Evolutionary conservation across 306 rosid genomes (phyloP).

Genomic region (Cicer arietinum): DNA sequence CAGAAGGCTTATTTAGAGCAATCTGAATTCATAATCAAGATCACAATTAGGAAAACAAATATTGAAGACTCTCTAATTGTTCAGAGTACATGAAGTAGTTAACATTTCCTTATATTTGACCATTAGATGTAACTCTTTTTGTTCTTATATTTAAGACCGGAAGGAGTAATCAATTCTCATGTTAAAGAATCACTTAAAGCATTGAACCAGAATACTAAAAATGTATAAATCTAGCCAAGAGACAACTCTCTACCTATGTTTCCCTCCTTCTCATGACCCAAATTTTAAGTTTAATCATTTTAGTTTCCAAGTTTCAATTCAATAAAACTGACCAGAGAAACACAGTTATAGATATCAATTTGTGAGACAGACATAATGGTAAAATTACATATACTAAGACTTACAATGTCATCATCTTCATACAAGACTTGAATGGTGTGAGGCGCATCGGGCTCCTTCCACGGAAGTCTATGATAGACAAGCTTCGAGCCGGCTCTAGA

Average conservation of each 20-base stretch:
- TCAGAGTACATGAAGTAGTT: neutral
- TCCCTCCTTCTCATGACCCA: neutral
- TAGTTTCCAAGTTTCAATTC: slow-evolving; percentile 1
- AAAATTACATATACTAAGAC: slow-evolving; percentile 17
- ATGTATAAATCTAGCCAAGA: slow-evolving; percentile 16
- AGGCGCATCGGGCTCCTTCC: slow-evolving; percentile 93
- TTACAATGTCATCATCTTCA: slow-evolving; percentile 85
- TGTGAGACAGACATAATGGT: neutral
- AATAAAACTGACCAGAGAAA: slow-evolving; percentile 5
- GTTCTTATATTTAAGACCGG: too few relatives aligned
- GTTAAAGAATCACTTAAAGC: neutral
- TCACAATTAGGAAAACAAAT: slow-evolving; percentile 20
- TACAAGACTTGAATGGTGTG: slow-evolving; percentile 63
- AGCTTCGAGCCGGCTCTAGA: slow-evolving; percentile 67
- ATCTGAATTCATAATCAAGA: slow-evolving; percentile 60
- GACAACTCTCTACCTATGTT: slow-evolving; percentile 13
- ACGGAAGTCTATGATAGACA: slow-evolving; percentile 84
- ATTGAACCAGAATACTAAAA: neutral
- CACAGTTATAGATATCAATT: slow-evolving; percentile 21
- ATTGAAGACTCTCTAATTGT: slow-evolving; percentile 15
- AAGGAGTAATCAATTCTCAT: neutral
- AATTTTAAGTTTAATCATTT: neutral
- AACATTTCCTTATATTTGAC: too few relatives aligned
- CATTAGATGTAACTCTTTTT: too few relatives aligned
- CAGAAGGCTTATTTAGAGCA: slow-evolving; percentile 87